A percentile compares a stretch with the other conserved stretches of the same genome.
phyloP scores from a whole-genome alignment of 306 rosid species.

The Sphenostylis stenocarpa region DNA sequence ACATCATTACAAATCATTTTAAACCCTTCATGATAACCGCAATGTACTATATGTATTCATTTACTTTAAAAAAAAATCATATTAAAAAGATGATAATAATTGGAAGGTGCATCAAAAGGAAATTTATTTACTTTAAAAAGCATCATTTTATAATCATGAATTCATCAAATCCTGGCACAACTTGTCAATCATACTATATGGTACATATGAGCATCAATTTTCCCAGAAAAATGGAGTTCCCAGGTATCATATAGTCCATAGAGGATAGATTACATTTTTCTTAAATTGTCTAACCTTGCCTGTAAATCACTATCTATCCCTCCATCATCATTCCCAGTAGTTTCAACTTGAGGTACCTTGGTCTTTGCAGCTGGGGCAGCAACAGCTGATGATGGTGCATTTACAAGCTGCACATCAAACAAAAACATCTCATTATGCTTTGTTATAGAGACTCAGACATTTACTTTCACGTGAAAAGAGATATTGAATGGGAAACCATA shows the following conservation, averaged over 20 bases:
- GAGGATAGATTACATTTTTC: conserved; percentile 67
- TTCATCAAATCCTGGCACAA: conserved; percentile 40
- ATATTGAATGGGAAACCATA: conserved; percentile 7
- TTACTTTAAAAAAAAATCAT: no score
- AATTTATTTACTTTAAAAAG: conserved; percentile 28
- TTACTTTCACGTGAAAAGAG: conserved; percentile 11
- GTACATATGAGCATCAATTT: conserved; percentile 35
- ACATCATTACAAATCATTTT: not conserved
- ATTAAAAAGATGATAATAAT: not conserved
- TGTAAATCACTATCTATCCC: conserved; percentile 93
- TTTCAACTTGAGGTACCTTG: conserved; percentile 81
- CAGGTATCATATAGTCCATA: not conserved
- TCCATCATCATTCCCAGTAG: conserved; percentile 59
- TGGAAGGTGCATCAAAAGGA: not conserved
- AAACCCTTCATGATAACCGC: not conserved
- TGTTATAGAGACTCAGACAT: not conserved
- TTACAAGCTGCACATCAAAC: conserved; percentile 65
- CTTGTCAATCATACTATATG: conserved; percentile 37
- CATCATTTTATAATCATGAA: conserved; percentile 28
- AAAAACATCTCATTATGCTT: conserved; percentile 25
- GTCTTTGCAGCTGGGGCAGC: conserved; percentile 74
- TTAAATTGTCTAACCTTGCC: conserved; percentile 87
- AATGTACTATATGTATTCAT: not conserved
- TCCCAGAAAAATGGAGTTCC: conserved; percentile 28
- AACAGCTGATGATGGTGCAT: conserved; percentile 81